phyloP scores from a whole-genome alignment of 179 eudicot species.

The Heliamphora pulchella region DNA sequence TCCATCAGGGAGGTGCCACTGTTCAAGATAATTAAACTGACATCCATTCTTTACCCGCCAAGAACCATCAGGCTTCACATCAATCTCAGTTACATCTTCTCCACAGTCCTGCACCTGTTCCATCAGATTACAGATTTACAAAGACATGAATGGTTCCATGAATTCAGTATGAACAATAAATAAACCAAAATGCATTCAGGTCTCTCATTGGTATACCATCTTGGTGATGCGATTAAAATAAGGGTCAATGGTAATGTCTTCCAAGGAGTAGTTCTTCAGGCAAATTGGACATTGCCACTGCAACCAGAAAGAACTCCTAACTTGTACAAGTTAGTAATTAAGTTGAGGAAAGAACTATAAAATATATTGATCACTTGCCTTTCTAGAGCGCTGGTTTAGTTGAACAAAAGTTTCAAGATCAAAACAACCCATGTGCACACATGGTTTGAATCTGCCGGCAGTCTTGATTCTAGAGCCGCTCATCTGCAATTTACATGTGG shows the following conservation, averaged over 20 bases:
- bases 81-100: constrained; percentile 75
- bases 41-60: constrained; percentile 63
- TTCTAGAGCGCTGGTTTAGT: constrained; percentile 84
- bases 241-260: constrained; percentile 54
- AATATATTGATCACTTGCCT: constrained; percentile 43
- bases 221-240: constrained; percentile 51
- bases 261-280: constrained; percentile 60
- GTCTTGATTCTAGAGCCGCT: constrained; percentile 91
- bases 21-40: constrained; percentile 40
- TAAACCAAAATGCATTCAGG: constrained; percentile 2
- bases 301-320: constrained; percentile 22
- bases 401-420: constrained; percentile 87
- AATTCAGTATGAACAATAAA: background rate
- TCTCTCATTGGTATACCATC: constrained; percentile 37
- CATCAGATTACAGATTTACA: constrained; percentile 10
- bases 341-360: constrained; percentile 7
- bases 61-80: constrained; percentile 78
- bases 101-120: constrained; percentile 46
- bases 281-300: constrained; percentile 89
- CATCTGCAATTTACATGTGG: constrained; percentile 44
- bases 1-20: constrained; percentile 78
- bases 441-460: constrained; percentile 89
- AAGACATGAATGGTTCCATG: constrained; percentile 11
- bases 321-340: background rate
- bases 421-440: constrained; percentile 95